Evolutionary conservation across 306 rosid species (phyloP).

Genomic region (Luffa aegyptiaca): DNA sequence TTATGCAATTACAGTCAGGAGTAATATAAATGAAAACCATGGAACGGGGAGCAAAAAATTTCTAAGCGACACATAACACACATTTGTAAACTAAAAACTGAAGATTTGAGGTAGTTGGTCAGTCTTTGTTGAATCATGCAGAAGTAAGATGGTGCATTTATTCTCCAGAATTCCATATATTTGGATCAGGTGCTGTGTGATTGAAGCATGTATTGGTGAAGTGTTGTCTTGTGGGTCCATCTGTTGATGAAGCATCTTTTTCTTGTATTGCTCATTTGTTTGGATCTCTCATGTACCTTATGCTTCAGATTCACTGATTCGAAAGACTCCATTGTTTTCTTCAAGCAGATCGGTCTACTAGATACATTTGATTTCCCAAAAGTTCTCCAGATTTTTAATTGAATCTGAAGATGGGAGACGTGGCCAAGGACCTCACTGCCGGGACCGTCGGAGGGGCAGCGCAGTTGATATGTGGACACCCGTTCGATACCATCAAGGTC

Average conservation of each 20-base stretch:
- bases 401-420: constrained; percentile 71
- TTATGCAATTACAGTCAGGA: not conserved
- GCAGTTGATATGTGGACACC: constrained; percentile 81
- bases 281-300: not conserved
- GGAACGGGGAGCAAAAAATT: not conserved
- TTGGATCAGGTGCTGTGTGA: not conserved
- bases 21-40: not conserved
- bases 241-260: not conserved
- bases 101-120: not conserved
- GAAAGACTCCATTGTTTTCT: not conserved
- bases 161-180: not conserved
- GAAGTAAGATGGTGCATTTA: not conserved
- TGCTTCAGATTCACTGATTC: not conserved
- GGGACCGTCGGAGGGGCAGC: constrained; percentile 95
- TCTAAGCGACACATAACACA: not conserved
- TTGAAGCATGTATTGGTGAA: constrained; percentile 2
- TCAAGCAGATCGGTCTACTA: not conserved
- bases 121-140: not conserved
- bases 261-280: not conserved
- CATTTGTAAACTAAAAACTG: not conserved
- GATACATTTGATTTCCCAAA: not conserved
- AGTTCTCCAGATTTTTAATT: not conserved
- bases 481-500: constrained; percentile 95
- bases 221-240: not conserved
- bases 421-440: constrained; percentile 79